Evolutionary conservation across 805 yeast genomes (phyloP), one percentile per base, ranked within the genome.

Genomic region (Myxozyma udenii): DNA sequence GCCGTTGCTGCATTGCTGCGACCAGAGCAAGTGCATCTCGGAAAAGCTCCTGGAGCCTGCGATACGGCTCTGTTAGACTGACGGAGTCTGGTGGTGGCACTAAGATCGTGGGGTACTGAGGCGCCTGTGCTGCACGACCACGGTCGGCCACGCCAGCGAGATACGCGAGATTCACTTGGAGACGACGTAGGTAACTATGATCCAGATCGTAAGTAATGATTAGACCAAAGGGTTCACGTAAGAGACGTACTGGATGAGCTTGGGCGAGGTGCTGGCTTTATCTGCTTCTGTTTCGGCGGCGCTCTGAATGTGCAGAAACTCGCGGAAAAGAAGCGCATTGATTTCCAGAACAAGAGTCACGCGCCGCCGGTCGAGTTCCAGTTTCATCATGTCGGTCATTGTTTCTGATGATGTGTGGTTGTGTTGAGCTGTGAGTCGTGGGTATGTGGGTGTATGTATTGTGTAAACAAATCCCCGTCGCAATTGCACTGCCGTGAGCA

Each of bases 141-240:
- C 57, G 51, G 43, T 67, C 71, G 6, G 62, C 64, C 26, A 64
- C 46, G 18, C 67, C 55, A 7, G 68, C 67, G 50, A 70, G 62
- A 47, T 67, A 70, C 18, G 66, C 60, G 36, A 71, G 52, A 47
- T 71, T 71, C 40, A 65, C 53, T 41, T 71, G 71, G 9, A 71
- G 44, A 3, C 74, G 62, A 35, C 58, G 61, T 65, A 71, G 58
- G 41, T 71, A 62, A 30, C 59, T 53, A 22, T 22, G 28, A 7
- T 6, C 11, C 14, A 12, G 16, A 1, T 18, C 33, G 21, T 26
- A 47, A 16, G 32, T 14, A 6, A 4, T 22, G 19, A 25, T 3
- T 4, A 30, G 19, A 46, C 3, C 7, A 19, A 12, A 38, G 21
- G n/a, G n/a, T n/a, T n/a, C n/a, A n/a, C n/a, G n/a, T n/a, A 21